Conservation (phyloP, 202 grass and related monocot genomes). For the Eragrostis tef region DNA sequence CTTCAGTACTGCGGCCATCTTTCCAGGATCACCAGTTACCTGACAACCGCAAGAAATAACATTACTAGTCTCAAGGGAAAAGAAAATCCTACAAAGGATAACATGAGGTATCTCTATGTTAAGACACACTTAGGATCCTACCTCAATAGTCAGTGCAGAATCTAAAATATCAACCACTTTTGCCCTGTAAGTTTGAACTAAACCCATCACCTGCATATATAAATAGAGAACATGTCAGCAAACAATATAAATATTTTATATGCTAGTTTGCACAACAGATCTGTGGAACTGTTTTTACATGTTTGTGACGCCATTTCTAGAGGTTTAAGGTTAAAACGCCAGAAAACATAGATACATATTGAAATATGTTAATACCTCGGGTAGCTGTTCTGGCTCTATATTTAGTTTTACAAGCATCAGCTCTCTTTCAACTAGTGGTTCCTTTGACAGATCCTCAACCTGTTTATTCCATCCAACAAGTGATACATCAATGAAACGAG, state of each 20-base stretch:
- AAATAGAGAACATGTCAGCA: conserved; percentile 15
- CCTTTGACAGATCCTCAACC: conserved; percentile 71
- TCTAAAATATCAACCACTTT: conserved; percentile 79
- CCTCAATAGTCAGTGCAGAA: conserved; percentile 63
- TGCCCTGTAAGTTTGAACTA: conserved; percentile 70
- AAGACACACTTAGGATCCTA: conserved; percentile 35
- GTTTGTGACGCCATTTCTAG: not conserved
- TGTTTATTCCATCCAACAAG: conserved; percentile 38
- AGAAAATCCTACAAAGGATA: not conserved
- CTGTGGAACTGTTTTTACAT: not conserved
- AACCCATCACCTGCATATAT: conserved; percentile 63
- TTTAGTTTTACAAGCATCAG: conserved; percentile 83
- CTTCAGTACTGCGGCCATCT: conserved; percentile 71
- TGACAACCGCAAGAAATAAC: conserved; percentile 37
- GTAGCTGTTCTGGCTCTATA: conserved; percentile 54
- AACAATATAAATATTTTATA: conserved; percentile 8
- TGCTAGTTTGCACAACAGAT: not conserved
- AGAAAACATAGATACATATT: conserved; percentile 5
- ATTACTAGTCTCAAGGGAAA: not conserved
- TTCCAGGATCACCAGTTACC: conserved; percentile 96
- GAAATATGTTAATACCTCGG: conserved; percentile 55
- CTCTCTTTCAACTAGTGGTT: conserved; percentile 75
- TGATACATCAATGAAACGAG: not conserved
- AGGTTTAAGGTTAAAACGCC: not conserved
- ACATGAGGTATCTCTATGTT: not conserved